Conservation (phyloP, 768 basidiomycete genomes). For the Leucocoprinus birnbaumii region DNA sequence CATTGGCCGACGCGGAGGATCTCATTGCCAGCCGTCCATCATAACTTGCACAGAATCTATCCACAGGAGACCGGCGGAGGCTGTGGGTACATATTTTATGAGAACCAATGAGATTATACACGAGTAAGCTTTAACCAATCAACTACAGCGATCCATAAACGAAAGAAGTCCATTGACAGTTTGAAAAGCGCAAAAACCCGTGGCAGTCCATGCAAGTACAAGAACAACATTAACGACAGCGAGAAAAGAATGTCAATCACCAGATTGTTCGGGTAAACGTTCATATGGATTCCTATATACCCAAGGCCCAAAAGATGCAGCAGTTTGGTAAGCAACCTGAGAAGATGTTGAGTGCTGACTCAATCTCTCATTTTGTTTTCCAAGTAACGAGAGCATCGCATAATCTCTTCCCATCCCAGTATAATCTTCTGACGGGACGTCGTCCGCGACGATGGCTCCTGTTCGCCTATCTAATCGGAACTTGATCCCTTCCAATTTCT, state of each 20-base stretch:
- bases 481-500: conserved; percentile 46
- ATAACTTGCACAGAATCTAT: too few relatives aligned
- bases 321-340: conserved; percentile 18
- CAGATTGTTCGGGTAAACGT: not conserved
- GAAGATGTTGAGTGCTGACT: conserved; percentile 21
- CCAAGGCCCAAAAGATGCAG: conserved; percentile 15
- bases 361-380: conserved; percentile 15
- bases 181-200: too few relatives aligned
- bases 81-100: too few relatives aligned
- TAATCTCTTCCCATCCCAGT: conserved; percentile 30
- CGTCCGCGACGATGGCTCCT: conserved; percentile 61
- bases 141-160: too few relatives aligned
- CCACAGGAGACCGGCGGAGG: too few relatives aligned
- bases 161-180: too few relatives aligned
- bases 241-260: too few relatives aligned
- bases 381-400: conserved; percentile 35
- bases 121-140: too few relatives aligned
- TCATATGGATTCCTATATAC: conserved; percentile 7
- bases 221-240: not conserved
- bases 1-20: too few relatives aligned
- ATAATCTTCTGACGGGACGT: conserved; percentile 28
- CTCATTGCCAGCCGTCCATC: too few relatives aligned
- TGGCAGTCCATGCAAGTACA: not conserved
- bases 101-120: too few relatives aligned
- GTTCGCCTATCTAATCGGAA: conserved; percentile 58